Conservation (phyloP, 2,329 filamentous ascomycete species). For the Paecilomyces niveus region DNA sequence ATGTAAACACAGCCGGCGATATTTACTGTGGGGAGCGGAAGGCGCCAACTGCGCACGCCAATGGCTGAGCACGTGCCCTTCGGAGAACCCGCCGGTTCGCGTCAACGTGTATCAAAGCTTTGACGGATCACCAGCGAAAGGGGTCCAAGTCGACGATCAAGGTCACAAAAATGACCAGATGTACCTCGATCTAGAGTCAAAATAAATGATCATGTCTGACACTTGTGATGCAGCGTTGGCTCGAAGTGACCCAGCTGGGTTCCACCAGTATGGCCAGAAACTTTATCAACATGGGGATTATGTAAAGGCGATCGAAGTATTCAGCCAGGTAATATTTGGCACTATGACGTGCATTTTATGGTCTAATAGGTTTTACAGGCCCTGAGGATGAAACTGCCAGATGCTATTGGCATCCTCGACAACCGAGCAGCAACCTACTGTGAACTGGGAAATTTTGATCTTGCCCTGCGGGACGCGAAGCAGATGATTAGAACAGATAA, state of each 20-base stretch:
- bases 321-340: slow-evolving; percentile 34
- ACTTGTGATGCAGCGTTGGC: slow-evolving; percentile 5
- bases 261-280: slow-evolving; percentile 35
- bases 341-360: slow-evolving; percentile 2
- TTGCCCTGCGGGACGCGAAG: slow-evolving; percentile 51
- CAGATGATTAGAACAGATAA: slow-evolving; percentile 47
- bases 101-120: background rate
- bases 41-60: background rate
- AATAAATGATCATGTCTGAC: background rate
- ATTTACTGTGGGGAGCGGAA: slow-evolving; percentile 7
- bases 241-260: slow-evolving; percentile 12
- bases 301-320: slow-evolving; percentile 34
- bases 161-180: background rate
- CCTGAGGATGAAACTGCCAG: slow-evolving; percentile 24
- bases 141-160: background rate
- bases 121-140: background rate
- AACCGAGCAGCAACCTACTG: slow-evolving; percentile 50
- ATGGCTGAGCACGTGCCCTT: background rate
- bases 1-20: slow-evolving; percentile 30
- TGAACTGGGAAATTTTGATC: slow-evolving; percentile 44
- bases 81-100: slow-evolving; percentile 1
- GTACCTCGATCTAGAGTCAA: background rate
- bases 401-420: slow-evolving; percentile 42
- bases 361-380: slow-evolving; percentile 21
- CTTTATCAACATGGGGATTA: slow-evolving; percentile 40